phyloP scores from a whole-genome alignment of 169 alveolate species.

The Plasmodium vivax region DNA sequence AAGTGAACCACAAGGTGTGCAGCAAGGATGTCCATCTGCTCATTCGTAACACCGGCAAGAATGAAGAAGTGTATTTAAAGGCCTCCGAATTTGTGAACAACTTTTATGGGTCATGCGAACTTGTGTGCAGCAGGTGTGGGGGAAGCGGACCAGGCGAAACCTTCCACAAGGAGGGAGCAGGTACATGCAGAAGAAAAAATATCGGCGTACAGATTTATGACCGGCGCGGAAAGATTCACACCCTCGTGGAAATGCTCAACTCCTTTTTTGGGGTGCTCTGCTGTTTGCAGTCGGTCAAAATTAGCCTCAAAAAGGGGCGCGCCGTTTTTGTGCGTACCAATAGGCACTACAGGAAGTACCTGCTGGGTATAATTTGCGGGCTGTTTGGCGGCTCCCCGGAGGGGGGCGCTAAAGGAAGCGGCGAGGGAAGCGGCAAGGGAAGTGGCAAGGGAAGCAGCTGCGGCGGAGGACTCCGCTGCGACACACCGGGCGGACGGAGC shows the following conservation, averaged over 20 bases:
- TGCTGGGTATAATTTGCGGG: constrained; percentile 26
- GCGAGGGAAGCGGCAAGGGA: background rate
- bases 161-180: background rate
- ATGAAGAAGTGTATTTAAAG: constrained; percentile 26
- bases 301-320: constrained; percentile 37
- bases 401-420: background rate
- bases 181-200: background rate
- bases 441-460: background rate
- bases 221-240: background rate
- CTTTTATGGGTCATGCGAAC: constrained; percentile 32
- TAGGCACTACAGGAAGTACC: constrained; percentile 33
- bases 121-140: background rate
- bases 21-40: constrained; percentile 8
- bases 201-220: background rate
- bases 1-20: constrained; percentile 35
- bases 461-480: background rate
- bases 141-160: background rate
- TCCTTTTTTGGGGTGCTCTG: constrained; percentile 44
- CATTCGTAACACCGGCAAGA: constrained; percentile 9
- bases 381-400: background rate
- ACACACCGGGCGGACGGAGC: background rate
- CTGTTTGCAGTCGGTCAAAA: background rate
- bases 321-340: constrained; percentile 16
- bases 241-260: constrained; percentile 32
- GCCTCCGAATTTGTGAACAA: constrained; percentile 14